These are phyloP conservation scores for Gossypium herbaceum DNA, from an alignment of 345 rosid genomes.

Conservation along the genomic window DNA sequence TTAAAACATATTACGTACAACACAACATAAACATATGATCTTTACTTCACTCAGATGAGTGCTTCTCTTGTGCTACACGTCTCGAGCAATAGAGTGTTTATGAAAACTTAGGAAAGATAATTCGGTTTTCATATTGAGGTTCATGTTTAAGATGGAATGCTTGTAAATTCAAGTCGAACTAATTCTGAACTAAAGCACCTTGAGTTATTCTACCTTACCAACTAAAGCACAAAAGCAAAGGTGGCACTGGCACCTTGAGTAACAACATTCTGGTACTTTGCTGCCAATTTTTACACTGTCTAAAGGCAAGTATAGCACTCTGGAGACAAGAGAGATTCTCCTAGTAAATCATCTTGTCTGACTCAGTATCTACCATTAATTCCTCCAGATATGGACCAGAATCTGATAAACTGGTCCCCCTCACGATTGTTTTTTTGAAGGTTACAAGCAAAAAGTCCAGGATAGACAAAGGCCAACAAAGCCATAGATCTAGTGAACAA, in stretches of 20 bases:
- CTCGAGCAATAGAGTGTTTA: neutral
- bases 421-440: slow-evolving; percentile 19
- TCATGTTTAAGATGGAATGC: neutral
- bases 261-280: neutral
- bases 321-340: slow-evolving; percentile 30
- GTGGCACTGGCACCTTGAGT: slow-evolving; percentile 1
- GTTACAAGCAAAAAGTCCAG: too few species aligned
- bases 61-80: too few species aligned
- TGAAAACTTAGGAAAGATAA: neutral
- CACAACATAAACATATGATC: too few species aligned
- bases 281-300: slow-evolving; percentile 12
- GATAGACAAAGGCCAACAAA: too few species aligned
- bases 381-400: slow-evolving; percentile 39
- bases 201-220: slow-evolving; percentile 1
- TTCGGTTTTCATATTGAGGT: neutral
- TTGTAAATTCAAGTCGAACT: neutral
- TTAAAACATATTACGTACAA: too few species aligned
- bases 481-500: too few species aligned
- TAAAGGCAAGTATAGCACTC: slow-evolving; percentile 25
- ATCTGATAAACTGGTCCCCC: slow-evolving; percentile 66
- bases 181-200: neutral
- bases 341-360: neutral
- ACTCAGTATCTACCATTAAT: slow-evolving; percentile 31
- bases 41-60: too few species aligned
- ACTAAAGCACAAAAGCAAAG: neutral